Evolutionary conservation across 176 grass and related monocot species (phyloP).

Genomic region (Miscanthus lutarioriparius): DNA sequence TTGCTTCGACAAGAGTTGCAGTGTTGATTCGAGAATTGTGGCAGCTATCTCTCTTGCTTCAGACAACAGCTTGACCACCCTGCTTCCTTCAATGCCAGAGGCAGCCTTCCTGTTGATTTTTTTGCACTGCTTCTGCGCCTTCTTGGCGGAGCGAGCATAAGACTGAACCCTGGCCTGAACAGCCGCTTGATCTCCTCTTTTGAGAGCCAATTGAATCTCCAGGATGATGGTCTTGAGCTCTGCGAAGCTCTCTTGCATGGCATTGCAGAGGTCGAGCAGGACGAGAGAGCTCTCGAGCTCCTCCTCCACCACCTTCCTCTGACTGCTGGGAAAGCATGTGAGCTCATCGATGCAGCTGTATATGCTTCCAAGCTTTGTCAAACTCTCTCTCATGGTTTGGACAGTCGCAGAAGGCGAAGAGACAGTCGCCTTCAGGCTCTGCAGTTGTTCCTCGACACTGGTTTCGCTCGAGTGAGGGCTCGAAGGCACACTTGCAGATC

Average conservation of each 20-base stretch:
- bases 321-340: slow-evolving; percentile 35
- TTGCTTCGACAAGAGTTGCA: slow-evolving; percentile 6
- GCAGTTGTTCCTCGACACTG: neutral
- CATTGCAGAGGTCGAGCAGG: neutral
- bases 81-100: neutral
- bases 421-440: neutral
- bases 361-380: slow-evolving; percentile 28
- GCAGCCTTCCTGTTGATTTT: neutral
- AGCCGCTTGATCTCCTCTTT: neutral
- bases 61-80: neutral
- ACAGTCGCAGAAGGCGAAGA: neutral
- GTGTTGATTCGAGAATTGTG: slow-evolving; percentile 2
- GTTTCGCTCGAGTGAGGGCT: slow-evolving; percentile 4
- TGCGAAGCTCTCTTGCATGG: neutral
- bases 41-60: slow-evolving; percentile 13
- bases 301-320: neutral
- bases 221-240: neutral
- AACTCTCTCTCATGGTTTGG: neutral
- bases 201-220: neutral
- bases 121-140: slow-evolving; percentile 2
- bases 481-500: neutral
- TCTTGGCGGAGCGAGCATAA: neutral
- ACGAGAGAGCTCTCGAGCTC: neutral
- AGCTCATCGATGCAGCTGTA: slow-evolving; percentile 35
- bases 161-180: neutral